Conservation (phyloP, 331 rosid genomes). For the Quercus lobata region DNA sequence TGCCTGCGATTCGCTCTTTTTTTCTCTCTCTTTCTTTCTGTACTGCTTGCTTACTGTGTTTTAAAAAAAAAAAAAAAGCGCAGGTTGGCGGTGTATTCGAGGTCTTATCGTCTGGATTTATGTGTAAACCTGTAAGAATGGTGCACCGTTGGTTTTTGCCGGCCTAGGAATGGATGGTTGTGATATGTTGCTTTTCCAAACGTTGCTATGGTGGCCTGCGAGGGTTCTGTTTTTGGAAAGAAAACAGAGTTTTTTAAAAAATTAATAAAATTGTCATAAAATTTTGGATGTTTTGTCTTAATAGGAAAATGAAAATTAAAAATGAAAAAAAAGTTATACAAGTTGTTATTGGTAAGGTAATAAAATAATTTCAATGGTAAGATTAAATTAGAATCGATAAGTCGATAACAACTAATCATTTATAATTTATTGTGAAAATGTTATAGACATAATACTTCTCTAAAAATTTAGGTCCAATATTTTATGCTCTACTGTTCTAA, state of each 20-base stretch:
- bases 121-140: background rate
- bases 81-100: background rate
- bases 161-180: background rate
- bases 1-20: background rate
- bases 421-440: accelerated
- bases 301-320: too few species aligned
- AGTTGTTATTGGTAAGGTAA: too few species aligned
- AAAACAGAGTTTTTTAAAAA: too few species aligned
- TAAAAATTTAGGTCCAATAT: too few species aligned
- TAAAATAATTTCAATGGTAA: accelerated
- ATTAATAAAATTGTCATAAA: too few species aligned
- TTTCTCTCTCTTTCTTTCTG: background rate
- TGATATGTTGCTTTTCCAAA: background rate
- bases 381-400: accelerated
- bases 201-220: background rate
- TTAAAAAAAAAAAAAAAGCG: background rate
- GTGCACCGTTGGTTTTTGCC: background rate
- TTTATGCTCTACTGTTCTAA: too few species aligned
- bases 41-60: too few species aligned
- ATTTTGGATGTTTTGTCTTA: too few species aligned
- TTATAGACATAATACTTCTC: accelerated
- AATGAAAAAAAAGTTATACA: too few species aligned
- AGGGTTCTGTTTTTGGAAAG: too few species aligned
- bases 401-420: accelerated
- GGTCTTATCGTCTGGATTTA: background rate